phyloP scores from a whole-genome alignment of 805 yeast species.

The Pichia kluyveri region DNA sequence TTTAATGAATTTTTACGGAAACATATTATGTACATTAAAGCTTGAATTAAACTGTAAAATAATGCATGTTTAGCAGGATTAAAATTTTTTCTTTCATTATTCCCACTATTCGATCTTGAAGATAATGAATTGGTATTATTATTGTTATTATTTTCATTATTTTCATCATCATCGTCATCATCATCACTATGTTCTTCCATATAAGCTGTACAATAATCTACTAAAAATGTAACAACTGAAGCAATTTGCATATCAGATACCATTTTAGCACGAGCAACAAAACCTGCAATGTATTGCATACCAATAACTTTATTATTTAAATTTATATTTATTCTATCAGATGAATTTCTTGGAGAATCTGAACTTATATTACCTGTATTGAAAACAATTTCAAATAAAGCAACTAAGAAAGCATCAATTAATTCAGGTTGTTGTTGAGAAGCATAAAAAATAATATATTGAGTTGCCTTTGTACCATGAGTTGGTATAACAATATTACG shows the following conservation, averaged over 20 bases:
- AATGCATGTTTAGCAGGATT: conserved; percentile 10
- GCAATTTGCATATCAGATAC: conserved; percentile 64
- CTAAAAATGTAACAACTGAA: conserved; percentile 73
- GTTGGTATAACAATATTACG: conserved; percentile 82
- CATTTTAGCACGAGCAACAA: conserved; percentile 76
- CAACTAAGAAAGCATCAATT: conserved; percentile 75
- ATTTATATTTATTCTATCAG: neutral
- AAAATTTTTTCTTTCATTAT: neutral
- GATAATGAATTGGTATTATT: neutral
- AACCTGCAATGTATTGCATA: conserved; percentile 85
- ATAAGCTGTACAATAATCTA: conserved; percentile 77
- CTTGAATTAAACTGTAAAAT: conserved; percentile 87
- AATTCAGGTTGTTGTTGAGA: conserved; percentile 78
- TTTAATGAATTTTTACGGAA: conserved; percentile 60
- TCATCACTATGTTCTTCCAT: conserved; percentile 81
- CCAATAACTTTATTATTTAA: conserved; percentile 58
- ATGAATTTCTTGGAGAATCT: neutral
- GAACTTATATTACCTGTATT: conserved; percentile 27
- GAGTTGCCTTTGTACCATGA: conserved; percentile 82
- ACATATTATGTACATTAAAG: conserved; percentile 84
- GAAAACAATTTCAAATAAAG: conserved; percentile 77
- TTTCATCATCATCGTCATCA: conserved; percentile 37
- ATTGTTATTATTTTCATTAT: neutral
- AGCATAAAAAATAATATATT: conserved; percentile 70
- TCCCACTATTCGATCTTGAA: neutral